Conservation (phyloP, 1,284 basidiomycete genomes). For the Mycena sp. region DNA sequence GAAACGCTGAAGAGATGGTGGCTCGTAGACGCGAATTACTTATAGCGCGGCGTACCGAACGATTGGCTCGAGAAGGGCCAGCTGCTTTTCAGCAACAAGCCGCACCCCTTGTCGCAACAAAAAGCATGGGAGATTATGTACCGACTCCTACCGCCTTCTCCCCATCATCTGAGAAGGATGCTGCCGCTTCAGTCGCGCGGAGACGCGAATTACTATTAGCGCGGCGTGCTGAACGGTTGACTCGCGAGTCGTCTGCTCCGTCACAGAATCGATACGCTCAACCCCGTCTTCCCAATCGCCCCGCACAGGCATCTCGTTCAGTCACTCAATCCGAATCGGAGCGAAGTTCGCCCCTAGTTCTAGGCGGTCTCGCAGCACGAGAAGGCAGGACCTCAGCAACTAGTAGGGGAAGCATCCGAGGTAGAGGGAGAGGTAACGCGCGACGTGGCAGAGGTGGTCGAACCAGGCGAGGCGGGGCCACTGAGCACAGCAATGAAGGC, state of each 20-base stretch:
- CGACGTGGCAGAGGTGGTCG: background rate
- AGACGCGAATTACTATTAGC: constrained; percentile 7
- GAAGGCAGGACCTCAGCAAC: background rate
- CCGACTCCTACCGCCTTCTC: background rate
- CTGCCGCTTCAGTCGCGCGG: background rate
- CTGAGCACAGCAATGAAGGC: background rate
- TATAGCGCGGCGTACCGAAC: constrained; percentile 11
- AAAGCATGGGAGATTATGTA: too few relatives aligned
- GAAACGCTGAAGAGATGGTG: background rate
- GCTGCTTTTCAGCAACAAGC: background rate
- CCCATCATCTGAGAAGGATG: background rate
- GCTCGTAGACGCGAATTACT: background rate
- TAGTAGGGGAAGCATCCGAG: background rate
- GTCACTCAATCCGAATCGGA: background rate
- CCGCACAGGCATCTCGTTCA: background rate
- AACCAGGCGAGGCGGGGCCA: background rate
- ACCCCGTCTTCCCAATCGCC: background rate
- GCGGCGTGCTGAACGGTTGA: constrained; percentile 24
- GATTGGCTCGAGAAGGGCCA: background rate
- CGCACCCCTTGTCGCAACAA: background rate
- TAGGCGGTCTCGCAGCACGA: background rate
- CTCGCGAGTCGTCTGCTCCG: constrained; percentile 3
- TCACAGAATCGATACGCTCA: background rate
- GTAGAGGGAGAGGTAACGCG: background rate
- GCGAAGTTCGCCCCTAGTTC: background rate